These are phyloP conservation scores for Bipolaris victoriae DNA, from an alignment of 2,329 filamentous ascomycete species.

Conservation along the genomic window DNA sequence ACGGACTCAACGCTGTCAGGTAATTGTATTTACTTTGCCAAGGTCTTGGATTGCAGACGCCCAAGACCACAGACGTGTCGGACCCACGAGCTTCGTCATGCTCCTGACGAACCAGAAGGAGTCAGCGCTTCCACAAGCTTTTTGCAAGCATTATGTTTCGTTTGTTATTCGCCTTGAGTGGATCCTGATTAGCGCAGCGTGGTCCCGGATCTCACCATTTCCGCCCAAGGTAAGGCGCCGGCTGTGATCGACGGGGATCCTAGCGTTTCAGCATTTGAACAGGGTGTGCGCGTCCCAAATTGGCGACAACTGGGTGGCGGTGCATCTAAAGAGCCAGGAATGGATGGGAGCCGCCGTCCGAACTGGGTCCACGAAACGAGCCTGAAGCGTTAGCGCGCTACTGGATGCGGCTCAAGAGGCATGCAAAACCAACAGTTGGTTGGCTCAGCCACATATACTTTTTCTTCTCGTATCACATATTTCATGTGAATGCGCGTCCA, in stretches of 20 bases:
- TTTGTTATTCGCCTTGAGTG: background rate
- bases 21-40: slow-evolving; percentile 5
- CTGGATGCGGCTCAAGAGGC: slow-evolving; percentile 19
- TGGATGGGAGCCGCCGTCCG: slow-evolving; percentile 16
- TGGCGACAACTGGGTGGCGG: background rate
- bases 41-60: background rate
- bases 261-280: slow-evolving; percentile 12
- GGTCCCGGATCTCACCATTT: slow-evolving; percentile 6
- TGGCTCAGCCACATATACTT: background rate
- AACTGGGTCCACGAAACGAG: slow-evolving; percentile 18
- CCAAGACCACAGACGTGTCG: slow-evolving; percentile 22
- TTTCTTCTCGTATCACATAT: background rate
- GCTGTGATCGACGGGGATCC: background rate
- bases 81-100: slow-evolving; percentile 19
- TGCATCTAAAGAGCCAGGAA: background rate
- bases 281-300: slow-evolving; percentile 6
- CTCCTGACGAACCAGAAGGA: slow-evolving; percentile 9
- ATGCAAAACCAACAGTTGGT: slow-evolving; percentile 21
- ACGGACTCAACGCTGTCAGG: slow-evolving; percentile 1
- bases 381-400: slow-evolving; percentile 15
- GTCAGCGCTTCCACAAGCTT: slow-evolving; percentile 14
- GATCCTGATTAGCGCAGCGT: background rate
- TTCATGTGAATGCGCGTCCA: background rate
- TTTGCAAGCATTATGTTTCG: slow-evolving; percentile 23
- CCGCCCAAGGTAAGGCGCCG: slow-evolving; percentile 5